phyloP scores from a whole-genome alignment of 2,329 filamentous ascomycete genomes.

The Ilyonectria robusta region DNA sequence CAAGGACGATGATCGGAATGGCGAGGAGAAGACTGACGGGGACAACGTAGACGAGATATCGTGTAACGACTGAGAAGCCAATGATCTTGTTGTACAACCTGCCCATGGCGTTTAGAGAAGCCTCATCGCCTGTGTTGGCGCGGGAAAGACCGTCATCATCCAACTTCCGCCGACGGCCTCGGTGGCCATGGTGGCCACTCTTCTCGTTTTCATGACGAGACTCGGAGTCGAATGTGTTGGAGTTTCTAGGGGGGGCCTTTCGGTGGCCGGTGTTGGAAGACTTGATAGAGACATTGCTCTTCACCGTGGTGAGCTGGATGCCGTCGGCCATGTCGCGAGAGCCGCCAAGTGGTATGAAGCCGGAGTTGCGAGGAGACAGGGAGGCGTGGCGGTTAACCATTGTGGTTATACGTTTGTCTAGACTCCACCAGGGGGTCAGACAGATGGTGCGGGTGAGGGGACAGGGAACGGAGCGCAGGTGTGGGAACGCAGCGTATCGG shows the following conservation, averaged over 20 bases:
- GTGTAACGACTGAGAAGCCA: constrained; percentile 73
- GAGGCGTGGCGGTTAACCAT: constrained; percentile 51
- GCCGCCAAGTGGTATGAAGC: constrained; percentile 62
- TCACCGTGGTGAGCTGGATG: constrained; percentile 70
- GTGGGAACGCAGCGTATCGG: constrained; percentile 3
- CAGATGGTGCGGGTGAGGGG: constrained; percentile 8
- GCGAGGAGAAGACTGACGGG: constrained; percentile 74
- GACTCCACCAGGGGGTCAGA: constrained; percentile 45
- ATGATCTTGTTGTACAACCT: constrained; percentile 76
- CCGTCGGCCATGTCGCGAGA: constrained; percentile 56
- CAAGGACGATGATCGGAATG: constrained; percentile 71
- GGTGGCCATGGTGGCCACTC: constrained; percentile 53
- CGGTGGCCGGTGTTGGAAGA: constrained; percentile 66
- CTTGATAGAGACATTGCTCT: constrained; percentile 65
- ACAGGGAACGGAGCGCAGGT: constrained; percentile 17
- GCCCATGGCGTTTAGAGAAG: constrained; percentile 75
- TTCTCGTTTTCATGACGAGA: constrained; percentile 61
- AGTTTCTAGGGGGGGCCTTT: constrained; percentile 58
- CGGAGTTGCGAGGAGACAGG: constrained; percentile 56
- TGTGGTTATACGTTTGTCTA: constrained; percentile 29
- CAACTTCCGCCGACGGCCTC: constrained; percentile 66
- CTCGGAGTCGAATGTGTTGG: constrained; percentile 53
- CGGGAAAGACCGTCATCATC: constrained; percentile 57
- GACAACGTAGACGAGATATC: constrained; percentile 78
- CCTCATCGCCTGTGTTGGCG: constrained; percentile 67